These are phyloP conservation scores for Hippophae rhamnoides DNA, from an alignment of 306 rosid genomes.

Conservation along the genomic window DNA sequence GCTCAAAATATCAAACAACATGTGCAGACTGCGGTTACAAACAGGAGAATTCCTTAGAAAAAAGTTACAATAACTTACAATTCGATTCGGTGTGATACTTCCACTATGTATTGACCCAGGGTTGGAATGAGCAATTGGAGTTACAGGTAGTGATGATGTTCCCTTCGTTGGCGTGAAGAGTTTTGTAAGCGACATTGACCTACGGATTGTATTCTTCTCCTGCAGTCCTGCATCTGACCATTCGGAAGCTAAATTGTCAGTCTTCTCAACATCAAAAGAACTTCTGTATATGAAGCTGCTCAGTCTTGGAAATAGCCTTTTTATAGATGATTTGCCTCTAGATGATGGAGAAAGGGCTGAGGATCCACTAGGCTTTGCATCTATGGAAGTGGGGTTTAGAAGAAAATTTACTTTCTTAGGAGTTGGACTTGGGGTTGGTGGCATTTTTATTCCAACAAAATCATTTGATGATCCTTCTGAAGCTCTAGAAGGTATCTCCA, in stretches of 20 bases:
- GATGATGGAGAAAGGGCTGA: conserved; percentile 41
- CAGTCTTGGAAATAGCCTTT: conserved; percentile 62
- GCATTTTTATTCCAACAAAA: conserved; percentile 59
- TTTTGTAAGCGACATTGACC: conserved; percentile 68
- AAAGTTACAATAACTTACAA: conserved; percentile 39
- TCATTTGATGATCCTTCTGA: conserved; percentile 36
- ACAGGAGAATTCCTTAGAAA: too few species aligned
- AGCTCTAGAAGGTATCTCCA: conserved; percentile 62
- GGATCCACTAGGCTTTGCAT: conserved; percentile 37
- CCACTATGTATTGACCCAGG: conserved; percentile 49
- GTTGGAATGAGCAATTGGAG: conserved; percentile 48
- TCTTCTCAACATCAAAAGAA: conserved; percentile 59
- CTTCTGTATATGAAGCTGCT: conserved; percentile 45
- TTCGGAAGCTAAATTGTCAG: conserved; percentile 31
- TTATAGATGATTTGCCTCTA: conserved; percentile 55
- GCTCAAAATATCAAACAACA: too few species aligned
- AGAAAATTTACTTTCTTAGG: conserved; percentile 75
- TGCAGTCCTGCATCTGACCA: conserved; percentile 32
- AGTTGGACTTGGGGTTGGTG: conserved; percentile 65
- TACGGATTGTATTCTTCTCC: conserved; percentile 54
- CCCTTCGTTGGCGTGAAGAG: conserved; percentile 64
- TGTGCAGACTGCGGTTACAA: too few species aligned
- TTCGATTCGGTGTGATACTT: conserved; percentile 32
- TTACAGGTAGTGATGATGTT: conserved; percentile 79
- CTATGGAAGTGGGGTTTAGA: conserved; percentile 45